Conservation (phyloP, 2,329 filamentous ascomycete genomes). For the Sarocladiaceae sp. region DNA sequence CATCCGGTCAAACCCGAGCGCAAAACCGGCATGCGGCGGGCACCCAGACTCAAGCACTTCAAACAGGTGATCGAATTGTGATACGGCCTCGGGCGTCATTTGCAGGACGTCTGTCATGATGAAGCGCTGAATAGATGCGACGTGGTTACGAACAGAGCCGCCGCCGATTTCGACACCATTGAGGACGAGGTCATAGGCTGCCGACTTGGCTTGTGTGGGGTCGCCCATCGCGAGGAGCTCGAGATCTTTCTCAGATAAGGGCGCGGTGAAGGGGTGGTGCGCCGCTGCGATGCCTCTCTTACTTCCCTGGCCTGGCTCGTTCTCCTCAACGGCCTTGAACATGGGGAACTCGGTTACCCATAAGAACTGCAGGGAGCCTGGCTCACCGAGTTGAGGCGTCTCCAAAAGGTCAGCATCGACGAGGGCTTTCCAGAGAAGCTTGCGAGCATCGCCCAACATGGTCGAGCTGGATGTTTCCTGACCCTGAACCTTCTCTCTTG, state of each 20-base stretch:
- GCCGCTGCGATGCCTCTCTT: slow-evolving; percentile 75
- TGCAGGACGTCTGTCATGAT: slow-evolving; percentile 78
- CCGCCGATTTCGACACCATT: slow-evolving; percentile 94
- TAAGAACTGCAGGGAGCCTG: slow-evolving; percentile 55
- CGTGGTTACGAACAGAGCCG: slow-evolving; percentile 87
- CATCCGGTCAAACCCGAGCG: slow-evolving; percentile 84
- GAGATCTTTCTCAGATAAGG: slow-evolving; percentile 64
- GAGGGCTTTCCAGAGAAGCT: slow-evolving; percentile 61
- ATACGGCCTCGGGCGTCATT: slow-evolving; percentile 65
- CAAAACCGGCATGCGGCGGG: slow-evolving; percentile 90
- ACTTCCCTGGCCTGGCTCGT: slow-evolving; percentile 73
- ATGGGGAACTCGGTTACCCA: slow-evolving; percentile 92
- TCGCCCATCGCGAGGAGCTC: slow-evolving; percentile 61
- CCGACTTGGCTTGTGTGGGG: slow-evolving; percentile 67
- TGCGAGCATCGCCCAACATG: slow-evolving; percentile 65
- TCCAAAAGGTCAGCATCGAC: slow-evolving; percentile 54
- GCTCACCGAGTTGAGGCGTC: slow-evolving; percentile 28
- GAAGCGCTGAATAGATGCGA: slow-evolving; percentile 73
- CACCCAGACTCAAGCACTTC: slow-evolving; percentile 78
- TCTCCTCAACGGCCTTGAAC: slow-evolving; percentile 66
- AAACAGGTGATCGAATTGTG: slow-evolving; percentile 78
- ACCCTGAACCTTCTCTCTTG: slow-evolving; percentile 60
- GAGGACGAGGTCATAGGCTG: slow-evolving; percentile 93
- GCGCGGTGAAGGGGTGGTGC: slow-evolving; percentile 94
- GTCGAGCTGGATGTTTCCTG: slow-evolving; percentile 53